Evolutionary conservation across 2,329 filamentous ascomycete genomes (phyloP).

Genomic region (Colletotrichum filicis): DNA sequence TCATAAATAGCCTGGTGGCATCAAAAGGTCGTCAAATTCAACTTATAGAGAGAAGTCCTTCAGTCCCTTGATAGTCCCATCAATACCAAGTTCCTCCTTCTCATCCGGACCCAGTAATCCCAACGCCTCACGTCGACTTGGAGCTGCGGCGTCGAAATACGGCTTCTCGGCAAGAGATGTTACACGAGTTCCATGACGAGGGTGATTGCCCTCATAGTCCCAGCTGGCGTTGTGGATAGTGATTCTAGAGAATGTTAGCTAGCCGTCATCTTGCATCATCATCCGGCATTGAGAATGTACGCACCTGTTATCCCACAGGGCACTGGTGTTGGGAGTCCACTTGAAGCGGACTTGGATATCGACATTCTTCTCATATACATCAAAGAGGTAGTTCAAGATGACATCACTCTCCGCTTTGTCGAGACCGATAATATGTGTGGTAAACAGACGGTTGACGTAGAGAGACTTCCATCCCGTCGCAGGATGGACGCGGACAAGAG

Average conservation of each 20-base stretch:
- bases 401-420: constrained; percentile 76
- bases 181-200: constrained; percentile 78
- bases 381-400: constrained; percentile 73
- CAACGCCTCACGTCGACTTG: constrained; percentile 73
- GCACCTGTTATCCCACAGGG: constrained; percentile 77
- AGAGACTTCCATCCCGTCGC: constrained; percentile 80
- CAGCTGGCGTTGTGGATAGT: constrained; percentile 81
- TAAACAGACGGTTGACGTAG: constrained; percentile 79
- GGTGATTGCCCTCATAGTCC: constrained; percentile 76
- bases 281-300: constrained; percentile 27
- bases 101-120: constrained; percentile 71
- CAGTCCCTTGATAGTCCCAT: neutral
- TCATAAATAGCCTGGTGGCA: neutral
- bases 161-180: constrained; percentile 79
- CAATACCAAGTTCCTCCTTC: constrained; percentile 42
- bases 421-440: constrained; percentile 73
- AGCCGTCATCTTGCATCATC: neutral
- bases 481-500: constrained; percentile 76
- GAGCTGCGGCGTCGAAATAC: constrained; percentile 71
- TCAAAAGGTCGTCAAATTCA: rapidly evolving
- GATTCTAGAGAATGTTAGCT: constrained; percentile 55
- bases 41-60: constrained; percentile 26
- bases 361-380: constrained; percentile 75
- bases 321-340: constrained; percentile 75
- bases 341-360: constrained; percentile 79